Percentiles rank a stretch among this genome's conserved stretches.
Conservation (phyloP, 192 early-diverging fungal genomes). For the Dissophora globulifera region DNA sequence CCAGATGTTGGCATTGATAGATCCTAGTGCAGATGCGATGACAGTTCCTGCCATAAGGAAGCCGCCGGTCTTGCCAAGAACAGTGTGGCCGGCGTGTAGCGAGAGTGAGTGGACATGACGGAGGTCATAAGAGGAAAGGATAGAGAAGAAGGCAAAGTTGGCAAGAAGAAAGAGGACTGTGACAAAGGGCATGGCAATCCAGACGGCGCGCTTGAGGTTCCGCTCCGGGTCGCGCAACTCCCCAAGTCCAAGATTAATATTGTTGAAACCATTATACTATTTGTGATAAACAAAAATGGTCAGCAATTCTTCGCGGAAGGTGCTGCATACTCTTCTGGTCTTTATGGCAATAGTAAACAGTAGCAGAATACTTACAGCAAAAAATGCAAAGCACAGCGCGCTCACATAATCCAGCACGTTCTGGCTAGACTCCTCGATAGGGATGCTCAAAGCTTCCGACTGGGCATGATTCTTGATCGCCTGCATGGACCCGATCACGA, state of each 20-base stretch:
- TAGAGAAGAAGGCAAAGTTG: conserved; percentile 54
- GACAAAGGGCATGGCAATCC: conserved; percentile 47
- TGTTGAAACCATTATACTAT: conserved; percentile 60
- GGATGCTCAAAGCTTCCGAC: conserved; percentile 36
- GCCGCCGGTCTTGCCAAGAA: conserved; percentile 33
- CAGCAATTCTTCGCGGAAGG: no score
- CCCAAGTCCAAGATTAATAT: conserved; percentile 51
- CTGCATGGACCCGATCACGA: conserved; percentile 42
- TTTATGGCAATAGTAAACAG: no score
- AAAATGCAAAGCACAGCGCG: conserved; percentile 50
- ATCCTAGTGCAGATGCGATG: conserved; percentile 48
- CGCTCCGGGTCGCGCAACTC: conserved; percentile 45
- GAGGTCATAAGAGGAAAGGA: conserved; percentile 48
- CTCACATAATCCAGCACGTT: conserved; percentile 50
- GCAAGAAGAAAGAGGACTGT: conserved; percentile 51
- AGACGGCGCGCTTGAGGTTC: conserved; percentile 48
- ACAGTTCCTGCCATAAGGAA: conserved; percentile 46
- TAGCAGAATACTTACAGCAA: conserved; percentile 44
- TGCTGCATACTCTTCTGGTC: no score
- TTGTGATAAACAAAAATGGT: not conserved
- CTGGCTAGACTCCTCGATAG: conserved; percentile 34
- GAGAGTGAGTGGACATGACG: conserved; percentile 49
- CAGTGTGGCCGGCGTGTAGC: conserved; percentile 43
- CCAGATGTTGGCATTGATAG: conserved; percentile 70
- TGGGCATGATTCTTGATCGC: conserved; percentile 45